A percentile compares a stretch with the other conserved stretches of the same genome.
Conservation (phyloP, 768 basidiomycete genomes). For the Mycena metata region DNA sequence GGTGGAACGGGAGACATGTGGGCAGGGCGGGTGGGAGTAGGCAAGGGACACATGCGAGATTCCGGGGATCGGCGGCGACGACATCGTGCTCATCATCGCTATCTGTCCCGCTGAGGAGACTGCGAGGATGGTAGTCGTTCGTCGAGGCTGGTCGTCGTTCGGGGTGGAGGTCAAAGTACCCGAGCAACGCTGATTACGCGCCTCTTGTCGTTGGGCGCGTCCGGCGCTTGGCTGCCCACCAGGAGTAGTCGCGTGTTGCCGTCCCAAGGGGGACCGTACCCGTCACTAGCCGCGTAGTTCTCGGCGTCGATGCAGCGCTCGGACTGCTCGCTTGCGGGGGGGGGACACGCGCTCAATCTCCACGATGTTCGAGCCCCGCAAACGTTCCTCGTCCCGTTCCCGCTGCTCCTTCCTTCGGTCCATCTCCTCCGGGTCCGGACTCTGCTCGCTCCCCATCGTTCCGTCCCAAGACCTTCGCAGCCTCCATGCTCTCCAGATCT, state of each 20-base stretch:
- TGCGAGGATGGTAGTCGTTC: slow-evolving; percentile 52
- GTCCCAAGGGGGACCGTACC: slow-evolving; percentile 17
- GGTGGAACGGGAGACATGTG: slow-evolving; percentile 20
- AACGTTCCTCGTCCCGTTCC: slow-evolving; percentile 47
- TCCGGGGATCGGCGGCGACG: slow-evolving; percentile 12
- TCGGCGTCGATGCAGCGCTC: slow-evolving; percentile 28
- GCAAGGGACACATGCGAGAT: slow-evolving; percentile 35
- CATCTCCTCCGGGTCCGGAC: slow-evolving; percentile 44
- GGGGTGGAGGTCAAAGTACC: slow-evolving; percentile 86
- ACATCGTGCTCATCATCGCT: slow-evolving; percentile 45
- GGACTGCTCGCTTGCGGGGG: slow-evolving; percentile 49
- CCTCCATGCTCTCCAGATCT: slow-evolving; percentile 79
- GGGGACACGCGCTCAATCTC: slow-evolving; percentile 65
- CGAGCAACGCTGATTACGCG: slow-evolving; percentile 62
- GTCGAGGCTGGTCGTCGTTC: slow-evolving; percentile 65
- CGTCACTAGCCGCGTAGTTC: slow-evolving; percentile 33
- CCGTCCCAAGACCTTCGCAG: slow-evolving; percentile 79
- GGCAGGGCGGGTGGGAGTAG: slow-evolving; percentile 18
- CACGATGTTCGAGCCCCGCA: slow-evolving; percentile 63
- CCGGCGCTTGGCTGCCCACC: slow-evolving; percentile 24
- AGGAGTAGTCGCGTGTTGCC: slow-evolving; percentile 26
- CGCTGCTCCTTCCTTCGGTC: slow-evolving; percentile 52
- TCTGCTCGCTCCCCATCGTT: slow-evolving; percentile 33
- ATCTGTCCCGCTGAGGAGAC: slow-evolving; percentile 53
- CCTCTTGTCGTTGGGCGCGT: slow-evolving; percentile 44